Evolutionary conservation across 768 basidiomycete species (phyloP).

Genomic region (Termitomyces sp.): DNA sequence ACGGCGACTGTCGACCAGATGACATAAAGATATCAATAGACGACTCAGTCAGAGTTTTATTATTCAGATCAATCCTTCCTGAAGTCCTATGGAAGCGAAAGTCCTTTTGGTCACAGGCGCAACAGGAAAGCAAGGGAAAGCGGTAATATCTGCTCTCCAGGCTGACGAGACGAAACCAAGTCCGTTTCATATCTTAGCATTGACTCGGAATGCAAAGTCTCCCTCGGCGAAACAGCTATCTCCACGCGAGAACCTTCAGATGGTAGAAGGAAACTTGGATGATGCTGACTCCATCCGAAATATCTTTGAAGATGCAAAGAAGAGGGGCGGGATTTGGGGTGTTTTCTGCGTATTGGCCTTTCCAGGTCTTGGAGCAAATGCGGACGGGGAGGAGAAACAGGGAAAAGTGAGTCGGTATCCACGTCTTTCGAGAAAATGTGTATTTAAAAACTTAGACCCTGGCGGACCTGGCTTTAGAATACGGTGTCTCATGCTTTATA

Average conservation of each 20-base stretch:
- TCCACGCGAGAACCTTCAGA: slow-evolving; percentile 18
- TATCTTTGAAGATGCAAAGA: slow-evolving; percentile 28
- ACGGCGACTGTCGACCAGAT: neutral
- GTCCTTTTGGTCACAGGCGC: slow-evolving; percentile 29
- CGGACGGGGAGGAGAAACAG: slow-evolving; percentile 31
- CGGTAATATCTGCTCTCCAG: slow-evolving; percentile 21
- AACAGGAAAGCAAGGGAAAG: slow-evolving; percentile 30
- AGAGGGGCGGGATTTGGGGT: slow-evolving; percentile 27
- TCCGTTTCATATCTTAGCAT: slow-evolving; percentile 27
- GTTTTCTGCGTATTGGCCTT: slow-evolving; percentile 33
- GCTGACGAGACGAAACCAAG: slow-evolving; percentile 2
- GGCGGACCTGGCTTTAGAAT: slow-evolving; percentile 31
- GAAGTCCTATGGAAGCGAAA: slow-evolving; percentile 7
- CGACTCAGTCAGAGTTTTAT: neutral
- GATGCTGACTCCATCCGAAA: slow-evolving; percentile 19
- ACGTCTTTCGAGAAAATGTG: neutral
- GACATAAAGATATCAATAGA: neutral
- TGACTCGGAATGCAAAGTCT: slow-evolving; percentile 27
- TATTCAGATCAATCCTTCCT: neutral
- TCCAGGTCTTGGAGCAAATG: slow-evolving; percentile 34
- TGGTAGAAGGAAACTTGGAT: slow-evolving; percentile 32
- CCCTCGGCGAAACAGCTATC: slow-evolving; percentile 20
- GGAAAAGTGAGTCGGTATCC: slow-evolving; percentile 26
- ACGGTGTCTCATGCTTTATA: slow-evolving; percentile 25
- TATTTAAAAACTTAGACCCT: slow-evolving; percentile 18